Conservation (phyloP, 495 filamentous ascomycete genomes). For the Acidomyces sp. region DNA sequence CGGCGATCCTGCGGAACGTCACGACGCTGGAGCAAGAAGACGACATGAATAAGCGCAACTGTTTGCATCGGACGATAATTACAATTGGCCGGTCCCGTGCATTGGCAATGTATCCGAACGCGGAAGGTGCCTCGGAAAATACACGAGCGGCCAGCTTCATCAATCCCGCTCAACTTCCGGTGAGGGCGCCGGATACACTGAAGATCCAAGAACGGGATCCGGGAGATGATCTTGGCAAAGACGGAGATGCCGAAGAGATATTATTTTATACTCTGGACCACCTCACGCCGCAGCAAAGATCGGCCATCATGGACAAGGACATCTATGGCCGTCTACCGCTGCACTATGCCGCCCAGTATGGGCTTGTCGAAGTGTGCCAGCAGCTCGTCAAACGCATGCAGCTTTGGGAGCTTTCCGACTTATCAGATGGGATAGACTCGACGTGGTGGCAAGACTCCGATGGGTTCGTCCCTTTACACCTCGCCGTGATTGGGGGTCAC, state of each 20-base stretch:
- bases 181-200: constrained; percentile 44
- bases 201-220: constrained; percentile 29
- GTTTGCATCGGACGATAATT: constrained; percentile 82
- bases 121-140: constrained; percentile 1
- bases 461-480: constrained; percentile 79
- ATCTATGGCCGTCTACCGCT: constrained; percentile 72
- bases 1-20: constrained; percentile 51
- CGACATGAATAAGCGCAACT: constrained; percentile 88
- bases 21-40: constrained; percentile 67
- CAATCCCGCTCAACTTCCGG: constrained; percentile 45
- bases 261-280: constrained; percentile 58
- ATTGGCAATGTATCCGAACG: constrained; percentile 28
- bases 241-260: constrained; percentile 64
- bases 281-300: constrained; percentile 54
- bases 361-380: constrained; percentile 75
- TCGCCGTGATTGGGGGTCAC: constrained; percentile 86
- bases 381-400: constrained; percentile 80
- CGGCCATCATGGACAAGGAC: constrained; percentile 57
- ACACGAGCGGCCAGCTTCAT: constrained; percentile 28
- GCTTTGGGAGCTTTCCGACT: constrained; percentile 75
- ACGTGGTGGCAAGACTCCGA: constrained; percentile 81
- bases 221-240: constrained; percentile 46
- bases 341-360: constrained; percentile 93
- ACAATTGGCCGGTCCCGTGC: constrained; percentile 70
- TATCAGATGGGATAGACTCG: constrained; percentile 72